phyloP scores from a whole-genome alignment of 202 grass and related monocot species.

The Zoysia matrella region DNA sequence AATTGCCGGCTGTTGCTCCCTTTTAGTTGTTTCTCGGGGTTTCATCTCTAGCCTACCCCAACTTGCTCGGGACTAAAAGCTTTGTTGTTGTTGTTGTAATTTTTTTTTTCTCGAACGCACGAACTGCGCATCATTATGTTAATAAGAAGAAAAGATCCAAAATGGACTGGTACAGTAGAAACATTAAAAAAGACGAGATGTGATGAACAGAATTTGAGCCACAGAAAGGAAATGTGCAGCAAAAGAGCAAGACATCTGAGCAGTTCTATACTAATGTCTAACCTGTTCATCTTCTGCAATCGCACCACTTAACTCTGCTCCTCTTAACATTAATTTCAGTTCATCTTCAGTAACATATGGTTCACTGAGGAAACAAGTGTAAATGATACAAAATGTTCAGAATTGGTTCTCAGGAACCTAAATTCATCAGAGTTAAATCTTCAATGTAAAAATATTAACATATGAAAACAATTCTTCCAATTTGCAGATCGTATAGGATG shows the following conservation, averaged over 20 bases:
- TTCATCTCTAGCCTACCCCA: too few species aligned
- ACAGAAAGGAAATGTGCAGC: not conserved
- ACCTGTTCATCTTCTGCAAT: conserved; percentile 99
- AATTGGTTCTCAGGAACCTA: conserved; percentile 35
- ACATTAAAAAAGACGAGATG: too few species aligned
- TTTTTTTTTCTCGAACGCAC: too few species aligned
- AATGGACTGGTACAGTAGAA: too few species aligned
- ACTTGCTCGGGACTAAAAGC: too few species aligned
- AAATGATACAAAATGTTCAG: conserved; percentile 37
- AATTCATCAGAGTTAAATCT: conserved; percentile 5
- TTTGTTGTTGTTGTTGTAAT: too few species aligned
- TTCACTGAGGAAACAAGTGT: conserved; percentile 64
- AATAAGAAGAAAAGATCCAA: too few species aligned
- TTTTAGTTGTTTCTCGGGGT: too few species aligned
- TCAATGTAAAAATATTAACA: conserved; percentile 22
- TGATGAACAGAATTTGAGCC: too few species aligned
- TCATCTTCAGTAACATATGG: conserved; percentile 50
- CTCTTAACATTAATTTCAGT: not conserved
- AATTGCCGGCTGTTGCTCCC: too few species aligned
- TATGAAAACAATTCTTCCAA: not conserved
- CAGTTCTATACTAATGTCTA: conserved; percentile 29
- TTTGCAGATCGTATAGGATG: not conserved
- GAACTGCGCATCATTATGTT: too few species aligned
- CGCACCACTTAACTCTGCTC: conserved; percentile 92
- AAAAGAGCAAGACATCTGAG: not conserved